Evolutionary conservation across 768 basidiomycete genomes (phyloP).

Genomic region (Tephrocybe sp.): DNA sequence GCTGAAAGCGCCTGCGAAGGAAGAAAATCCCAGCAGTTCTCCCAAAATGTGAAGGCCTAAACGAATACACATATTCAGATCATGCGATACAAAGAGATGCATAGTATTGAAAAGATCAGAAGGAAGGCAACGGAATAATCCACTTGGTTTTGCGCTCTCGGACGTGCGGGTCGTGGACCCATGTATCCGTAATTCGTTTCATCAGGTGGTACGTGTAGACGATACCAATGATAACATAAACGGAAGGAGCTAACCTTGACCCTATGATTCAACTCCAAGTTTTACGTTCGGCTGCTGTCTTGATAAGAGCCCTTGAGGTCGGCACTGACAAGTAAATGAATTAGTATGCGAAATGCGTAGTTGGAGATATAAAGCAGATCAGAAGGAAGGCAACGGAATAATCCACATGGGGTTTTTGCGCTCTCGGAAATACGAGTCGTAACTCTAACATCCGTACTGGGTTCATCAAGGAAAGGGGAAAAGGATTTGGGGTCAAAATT

Average conservation of each 20-base stretch:
- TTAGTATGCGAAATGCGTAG: not conserved
- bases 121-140: constrained; percentile 61
- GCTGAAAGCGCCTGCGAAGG: no score
- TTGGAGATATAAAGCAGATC: constrained; percentile 19
- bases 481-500: not conserved
- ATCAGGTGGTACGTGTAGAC: not conserved
- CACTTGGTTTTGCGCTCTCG: constrained; percentile 34
- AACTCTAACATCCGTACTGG: constrained; percentile 20
- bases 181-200: constrained; percentile 18
- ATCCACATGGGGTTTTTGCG: constrained; percentile 39
- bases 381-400: constrained; percentile 61
- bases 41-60: no score
- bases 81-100: not conserved
- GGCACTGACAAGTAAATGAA: not conserved
- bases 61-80: not conserved
- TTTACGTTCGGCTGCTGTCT: no score
- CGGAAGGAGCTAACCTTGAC: no score
- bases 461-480: constrained; percentile 9
- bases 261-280: no score
- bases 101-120: constrained; percentile 29
- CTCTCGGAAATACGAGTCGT: constrained; percentile 19
- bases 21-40: no score
- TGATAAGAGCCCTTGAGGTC: not conserved
- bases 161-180: constrained; percentile 17
- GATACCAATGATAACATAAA: no score